phyloP scores from a whole-genome alignment of 306 rosid species.

The Argentina anserina region DNA sequence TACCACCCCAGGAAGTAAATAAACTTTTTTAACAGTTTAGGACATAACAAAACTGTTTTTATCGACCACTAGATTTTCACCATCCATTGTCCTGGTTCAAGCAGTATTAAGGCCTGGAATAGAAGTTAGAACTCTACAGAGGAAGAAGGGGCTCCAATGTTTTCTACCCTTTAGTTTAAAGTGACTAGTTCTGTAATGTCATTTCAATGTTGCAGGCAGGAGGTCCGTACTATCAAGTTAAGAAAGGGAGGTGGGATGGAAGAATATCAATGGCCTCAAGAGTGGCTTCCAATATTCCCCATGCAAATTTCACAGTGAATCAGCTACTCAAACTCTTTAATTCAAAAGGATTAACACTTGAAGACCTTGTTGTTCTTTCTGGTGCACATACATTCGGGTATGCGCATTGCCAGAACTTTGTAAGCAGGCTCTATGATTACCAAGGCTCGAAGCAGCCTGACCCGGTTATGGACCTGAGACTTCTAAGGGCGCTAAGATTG shows the following conservation, averaged over 20 bases:
- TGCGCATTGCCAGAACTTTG: slow-evolving; percentile 70
- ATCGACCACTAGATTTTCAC: too few relatives aligned
- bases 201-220: slow-evolving; percentile 52
- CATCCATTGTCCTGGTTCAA: too few relatives aligned
- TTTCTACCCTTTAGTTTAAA: not conserved
- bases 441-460: slow-evolving; percentile 55
- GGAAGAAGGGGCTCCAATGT: too few relatives aligned
- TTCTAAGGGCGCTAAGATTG: slow-evolving; percentile 54
- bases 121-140: too few relatives aligned
- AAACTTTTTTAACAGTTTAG: too few relatives aligned
- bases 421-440: slow-evolving; percentile 56
- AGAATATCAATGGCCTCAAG: slow-evolving; percentile 75
- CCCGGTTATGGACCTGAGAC: slow-evolving; percentile 58
- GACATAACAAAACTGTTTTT: too few relatives aligned
- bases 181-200: not conserved
- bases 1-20: not conserved
- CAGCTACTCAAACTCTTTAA: slow-evolving; percentile 70
- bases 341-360: slow-evolving; percentile 59
- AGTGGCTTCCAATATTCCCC: slow-evolving; percentile 66
- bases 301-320: slow-evolving; percentile 69
- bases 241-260: slow-evolving; percentile 93
- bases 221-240: slow-evolving; percentile 85
- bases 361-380: slow-evolving; percentile 77
- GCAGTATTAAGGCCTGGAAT: too few relatives aligned
- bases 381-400: slow-evolving; percentile 92